These are phyloP conservation scores for Pleurotus giganteus DNA, from an alignment of 768 basidiomycete genomes.

Conservation along the genomic window DNA sequence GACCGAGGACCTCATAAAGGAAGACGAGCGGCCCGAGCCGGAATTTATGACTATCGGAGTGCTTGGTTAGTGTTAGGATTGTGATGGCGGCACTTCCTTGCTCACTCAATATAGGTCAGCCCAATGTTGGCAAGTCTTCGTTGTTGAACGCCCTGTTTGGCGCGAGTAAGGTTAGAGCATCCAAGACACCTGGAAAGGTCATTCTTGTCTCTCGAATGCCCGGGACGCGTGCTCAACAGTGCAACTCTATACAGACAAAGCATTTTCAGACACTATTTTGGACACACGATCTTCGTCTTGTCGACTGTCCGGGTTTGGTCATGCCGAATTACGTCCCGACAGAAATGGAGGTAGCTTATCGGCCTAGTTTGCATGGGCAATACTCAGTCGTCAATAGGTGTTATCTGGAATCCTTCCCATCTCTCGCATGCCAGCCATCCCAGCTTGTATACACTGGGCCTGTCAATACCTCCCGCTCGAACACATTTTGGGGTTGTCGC, in stretches of 20 bases:
- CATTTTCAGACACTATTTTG: slow-evolving; percentile 94
- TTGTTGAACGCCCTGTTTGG: slow-evolving; percentile 91
- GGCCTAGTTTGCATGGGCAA: slow-evolving; percentile 3
- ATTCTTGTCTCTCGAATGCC: not conserved
- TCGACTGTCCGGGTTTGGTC: slow-evolving; percentile 95
- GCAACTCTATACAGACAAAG: slow-evolving; percentile 60
- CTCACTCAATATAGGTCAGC: slow-evolving; percentile 60
- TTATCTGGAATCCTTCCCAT: slow-evolving; percentile 74
- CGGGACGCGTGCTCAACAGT: not conserved
- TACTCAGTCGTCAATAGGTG: slow-evolving; percentile 39
- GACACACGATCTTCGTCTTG: slow-evolving; percentile 82
- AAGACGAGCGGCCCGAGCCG: slow-evolving; percentile 35
- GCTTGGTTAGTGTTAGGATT: slow-evolving; percentile 49
- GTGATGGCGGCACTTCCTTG: not conserved
- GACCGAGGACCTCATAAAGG: slow-evolving; percentile 24
- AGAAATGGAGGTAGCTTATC: slow-evolving; percentile 67
- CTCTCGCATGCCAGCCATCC: slow-evolving; percentile 78
- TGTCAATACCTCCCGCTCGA: slow-evolving; percentile 77
- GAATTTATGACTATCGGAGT: slow-evolving; percentile 77
- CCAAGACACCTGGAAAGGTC: slow-evolving; percentile 86
- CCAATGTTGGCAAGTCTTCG: slow-evolving; percentile 95
- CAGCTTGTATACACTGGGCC: slow-evolving; percentile 76
- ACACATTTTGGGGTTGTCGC: slow-evolving; percentile 54
- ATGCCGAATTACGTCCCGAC: slow-evolving; percentile 82
- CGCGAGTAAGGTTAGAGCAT: slow-evolving; percentile 71